These are phyloP conservation scores for Leptographium wingfieldii DNA, from an alignment of 2,329 filamentous ascomycete genomes.

Conservation along the genomic window DNA sequence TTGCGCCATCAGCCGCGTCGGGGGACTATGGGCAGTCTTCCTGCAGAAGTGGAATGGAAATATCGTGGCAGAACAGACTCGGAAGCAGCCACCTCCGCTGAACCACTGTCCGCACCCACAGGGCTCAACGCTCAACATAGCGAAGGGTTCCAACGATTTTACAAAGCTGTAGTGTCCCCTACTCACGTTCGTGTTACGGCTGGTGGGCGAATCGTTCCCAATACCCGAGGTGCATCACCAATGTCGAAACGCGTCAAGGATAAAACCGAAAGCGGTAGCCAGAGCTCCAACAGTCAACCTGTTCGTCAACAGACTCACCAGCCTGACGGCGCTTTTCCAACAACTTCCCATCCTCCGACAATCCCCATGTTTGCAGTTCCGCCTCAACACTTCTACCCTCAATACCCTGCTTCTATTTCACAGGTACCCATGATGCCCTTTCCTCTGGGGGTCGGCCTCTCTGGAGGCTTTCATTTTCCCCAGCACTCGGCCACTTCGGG, in stretches of 20 bases:
- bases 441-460: conserved; percentile 22
- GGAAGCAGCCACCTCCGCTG: conserved; percentile 31
- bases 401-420: conserved; percentile 14
- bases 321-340: not conserved
- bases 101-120: conserved; percentile 40
- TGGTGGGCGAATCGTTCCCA: conserved; percentile 54
- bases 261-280: conserved; percentile 13
- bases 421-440: conserved; percentile 27
- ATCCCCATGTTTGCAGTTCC: conserved; percentile 16
- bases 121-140: conserved; percentile 41
- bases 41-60: conserved; percentile 13
- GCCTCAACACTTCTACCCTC: conserved; percentile 10
- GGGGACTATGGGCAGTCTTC: conserved; percentile 7
- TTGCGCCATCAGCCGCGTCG: conserved; percentile 14
- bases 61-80: conserved; percentile 31
- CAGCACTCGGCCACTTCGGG: not conserved
- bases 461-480: conserved; percentile 12
- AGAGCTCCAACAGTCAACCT: conserved; percentile 12
- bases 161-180: conserved; percentile 54
- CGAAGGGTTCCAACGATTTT: conserved; percentile 56
- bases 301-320: conserved; percentile 2
- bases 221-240: conserved; percentile 41
- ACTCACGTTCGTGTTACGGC: conserved; percentile 56
- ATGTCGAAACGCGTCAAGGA: conserved; percentile 39
- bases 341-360: conserved; percentile 5